Evolutionary conservation across 805 yeast genomes (phyloP), one percentile per base, ranked within the genome.

Genomic region (Isabelozyma heimii): DNA sequence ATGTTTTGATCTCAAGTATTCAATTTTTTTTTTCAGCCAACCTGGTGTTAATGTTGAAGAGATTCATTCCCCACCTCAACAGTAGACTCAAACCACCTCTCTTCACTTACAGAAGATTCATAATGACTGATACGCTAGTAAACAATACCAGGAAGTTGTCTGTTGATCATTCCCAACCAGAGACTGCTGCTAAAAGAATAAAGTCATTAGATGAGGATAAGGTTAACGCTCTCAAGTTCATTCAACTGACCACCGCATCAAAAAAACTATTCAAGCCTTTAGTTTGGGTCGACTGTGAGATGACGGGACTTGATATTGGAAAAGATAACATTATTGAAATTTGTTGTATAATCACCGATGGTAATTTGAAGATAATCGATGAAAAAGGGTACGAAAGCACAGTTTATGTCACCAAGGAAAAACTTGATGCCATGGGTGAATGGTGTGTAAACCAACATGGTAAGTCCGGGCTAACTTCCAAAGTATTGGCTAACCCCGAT

Each of bases 261-360:
- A 30, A 30, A 13, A 30, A 30, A 13, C 16, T 37, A 8, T 37
- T 37, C 40, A 62, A 65, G 47, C 77, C 77, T 1, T 74, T 92
- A 15, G 95, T 94, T 4, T 94, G 99, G 99, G 78, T 94, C 14
- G 99, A 94, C 69, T 94, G 98, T 68, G 99, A 94, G 65, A 94
- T 94, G 99, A 94, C 99, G 0, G 99, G 99, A 0, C 71, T 94
- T 38, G 87, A 92, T 57, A 83, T 84, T n/a, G 75, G 77, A n/a
- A 56, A 60, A 37, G 98, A 94, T 63, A 82, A 80, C 49, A 91
- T 94, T 57, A 88, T 94, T 51, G 99, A 94, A 67, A 84, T 94
- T 26, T 89, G 97, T 63, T 91, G 97, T 63, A 72, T 92, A 38
- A 75, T 94, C 42, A 94, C 99, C 1, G 96, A 92, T 60, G 90